These are phyloP conservation scores for Agaricus blazei DNA, from an alignment of 768 basidiomycete genomes.

Conservation along the genomic window DNA sequence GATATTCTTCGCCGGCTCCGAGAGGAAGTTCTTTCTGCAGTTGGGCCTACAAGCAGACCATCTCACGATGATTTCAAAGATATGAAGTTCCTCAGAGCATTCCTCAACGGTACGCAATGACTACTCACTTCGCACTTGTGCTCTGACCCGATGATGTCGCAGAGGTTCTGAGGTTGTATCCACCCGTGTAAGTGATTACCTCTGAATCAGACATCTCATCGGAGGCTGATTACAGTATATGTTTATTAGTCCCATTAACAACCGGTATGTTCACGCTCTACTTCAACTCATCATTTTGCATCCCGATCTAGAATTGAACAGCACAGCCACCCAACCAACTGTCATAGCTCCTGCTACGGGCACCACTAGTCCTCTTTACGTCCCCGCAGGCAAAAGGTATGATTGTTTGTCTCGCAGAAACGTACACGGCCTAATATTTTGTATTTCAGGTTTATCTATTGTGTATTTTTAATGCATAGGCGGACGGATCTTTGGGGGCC, in stretches of 20 bases:
- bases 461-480: conserved; percentile 33
- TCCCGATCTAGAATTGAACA: not conserved
- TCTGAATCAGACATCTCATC: not conserved
- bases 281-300: not conserved
- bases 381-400: conserved; percentile 16
- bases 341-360: conserved; percentile 9
- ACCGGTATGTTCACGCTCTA: not conserved
- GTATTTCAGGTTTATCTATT: conserved; percentile 15
- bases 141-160: not conserved
- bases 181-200: conserved; percentile 12
- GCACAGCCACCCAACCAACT: conserved; percentile 14
- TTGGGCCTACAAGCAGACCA: conserved; percentile 29
- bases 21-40: conserved; percentile 28
- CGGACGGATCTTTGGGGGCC: conserved; percentile 54
- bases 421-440: not conserved
- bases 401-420: not conserved
- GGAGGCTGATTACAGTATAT: no score
- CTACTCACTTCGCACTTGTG: not conserved
- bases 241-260: not conserved
- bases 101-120: conserved; percentile 18
- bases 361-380: conserved; percentile 20
- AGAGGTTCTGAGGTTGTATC: conserved; percentile 14
- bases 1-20: conserved; percentile 27
- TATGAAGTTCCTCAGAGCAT: conserved; percentile 28
- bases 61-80: conserved; percentile 36